Conservation (phyloP, 1,284 basidiomycete genomes). For the Microstroma glucosiphilum region DNA sequence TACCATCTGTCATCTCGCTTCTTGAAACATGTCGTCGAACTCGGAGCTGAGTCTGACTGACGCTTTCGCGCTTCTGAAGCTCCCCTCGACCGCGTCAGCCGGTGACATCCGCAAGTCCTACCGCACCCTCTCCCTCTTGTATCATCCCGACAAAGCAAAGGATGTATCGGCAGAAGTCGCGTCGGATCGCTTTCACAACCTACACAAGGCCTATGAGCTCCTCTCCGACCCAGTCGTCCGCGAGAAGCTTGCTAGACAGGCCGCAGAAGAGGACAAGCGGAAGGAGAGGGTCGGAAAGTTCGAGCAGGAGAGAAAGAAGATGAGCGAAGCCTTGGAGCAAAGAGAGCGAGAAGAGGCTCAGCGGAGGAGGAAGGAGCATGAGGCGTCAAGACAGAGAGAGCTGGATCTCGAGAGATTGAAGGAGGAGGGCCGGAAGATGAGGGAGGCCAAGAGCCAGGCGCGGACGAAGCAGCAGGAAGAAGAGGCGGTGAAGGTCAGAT, state of each 20-base stretch:
- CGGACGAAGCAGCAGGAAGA: background rate
- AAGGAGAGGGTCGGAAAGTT: constrained; percentile 68
- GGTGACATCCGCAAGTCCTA: constrained; percentile 19
- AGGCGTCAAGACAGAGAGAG: constrained; percentile 4
- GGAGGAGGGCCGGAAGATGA: constrained; percentile 13
- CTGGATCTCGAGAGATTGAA: constrained; percentile 8
- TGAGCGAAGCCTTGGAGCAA: constrained; percentile 69
- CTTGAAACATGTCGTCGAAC: too few species aligned
- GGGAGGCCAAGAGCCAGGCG: background rate
- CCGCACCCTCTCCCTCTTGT: constrained; percentile 15
- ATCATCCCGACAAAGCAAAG: constrained; percentile 20
- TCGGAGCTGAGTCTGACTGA: too few species aligned
- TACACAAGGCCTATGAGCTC: constrained; percentile 77
- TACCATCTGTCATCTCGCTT: too few species aligned
- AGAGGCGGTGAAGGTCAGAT: background rate
- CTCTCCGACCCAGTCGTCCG: constrained; percentile 75
- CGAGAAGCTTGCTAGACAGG: constrained; percentile 72
- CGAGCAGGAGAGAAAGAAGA: constrained; percentile 69
- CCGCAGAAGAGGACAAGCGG: constrained; percentile 66
- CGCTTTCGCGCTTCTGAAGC: constrained; percentile 12
- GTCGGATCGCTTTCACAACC: constrained; percentile 77
- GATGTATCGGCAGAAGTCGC: constrained; percentile 41
- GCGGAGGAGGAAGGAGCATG: constrained; percentile 6
- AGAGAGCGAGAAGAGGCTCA: constrained; percentile 8
- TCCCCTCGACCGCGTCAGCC: constrained; percentile 14